Base-by-base conservation (phyloP, 805 yeast genomes). In the Spathaspora gorwiae region DNA sequence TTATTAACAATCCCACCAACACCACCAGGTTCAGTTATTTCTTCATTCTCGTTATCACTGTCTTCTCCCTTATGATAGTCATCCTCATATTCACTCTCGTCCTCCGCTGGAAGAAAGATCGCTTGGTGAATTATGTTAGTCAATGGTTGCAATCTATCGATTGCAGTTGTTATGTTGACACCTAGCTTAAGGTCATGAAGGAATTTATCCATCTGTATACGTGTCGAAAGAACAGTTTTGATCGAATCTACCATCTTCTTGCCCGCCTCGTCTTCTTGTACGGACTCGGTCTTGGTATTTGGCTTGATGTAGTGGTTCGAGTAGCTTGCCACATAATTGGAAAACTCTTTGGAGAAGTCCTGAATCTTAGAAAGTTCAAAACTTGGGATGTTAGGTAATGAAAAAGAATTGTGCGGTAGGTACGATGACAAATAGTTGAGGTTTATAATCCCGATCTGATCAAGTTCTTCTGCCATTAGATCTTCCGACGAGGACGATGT, bases 1-100 rank as follows among this genome's bases (percentile, higher is more conserved):
- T 69, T 68, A 48, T 74, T 73, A 1, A 65, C 70, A 7, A 81
- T 78, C 5, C 67, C 66, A 10, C 65, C 70, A 12, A 80, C 78
- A 0, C 81, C 83, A n/a, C 64, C 72, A 0, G 86, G 84, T 50
- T 78, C 85, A 5, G 78, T 69, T 5, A 30, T 14, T 29, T 50
- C 49, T 34, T 37, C 39, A 5, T 35, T 46, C 9, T 44, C 51
- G 13, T 49, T 45, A 37, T 50, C 59, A 2, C 40, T 40, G n/a
- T 29, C 45, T 44, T 54, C 55, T 44, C 50, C 30, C 26, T 57
- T 64, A 37, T 39, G 36, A 34, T 46, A 43, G 27, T 62, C 67
- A 26, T 54, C 62, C 13, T 56, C 63, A 35, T 43, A 48, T 12
- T 62, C 67, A 31, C 55, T 54, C 6, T 46, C 45, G 34, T 79